Conservation (phyloP, 768 basidiomycete genomes). For the Gyrodon lividus region DNA sequence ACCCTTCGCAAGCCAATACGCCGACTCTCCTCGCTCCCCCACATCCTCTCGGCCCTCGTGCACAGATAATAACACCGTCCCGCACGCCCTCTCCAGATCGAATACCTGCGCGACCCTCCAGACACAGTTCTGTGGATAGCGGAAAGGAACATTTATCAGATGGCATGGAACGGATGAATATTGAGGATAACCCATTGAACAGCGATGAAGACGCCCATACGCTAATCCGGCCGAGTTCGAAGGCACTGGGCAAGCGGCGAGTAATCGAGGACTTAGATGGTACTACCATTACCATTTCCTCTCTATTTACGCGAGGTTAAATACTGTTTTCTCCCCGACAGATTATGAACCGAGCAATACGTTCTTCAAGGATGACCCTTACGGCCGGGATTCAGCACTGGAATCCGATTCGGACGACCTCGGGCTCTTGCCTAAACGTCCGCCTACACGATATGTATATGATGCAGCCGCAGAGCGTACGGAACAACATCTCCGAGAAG, state of each 20-base stretch:
- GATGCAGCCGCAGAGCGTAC: slow-evolving; percentile 88
- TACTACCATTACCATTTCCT: slow-evolving; percentile 26
- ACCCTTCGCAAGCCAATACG: slow-evolving; percentile 27
- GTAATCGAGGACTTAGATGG: slow-evolving; percentile 53
- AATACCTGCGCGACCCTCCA: slow-evolving; percentile 10
- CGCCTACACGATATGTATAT: slow-evolving; percentile 76
- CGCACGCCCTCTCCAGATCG: slow-evolving; percentile 73
- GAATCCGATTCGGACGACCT: slow-evolving; percentile 55
- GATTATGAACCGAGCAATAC: slow-evolving; percentile 57
- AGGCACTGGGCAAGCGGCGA: slow-evolving; percentile 83
- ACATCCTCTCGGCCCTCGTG: slow-evolving; percentile 72
- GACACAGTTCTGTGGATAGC: slow-evolving; percentile 25
- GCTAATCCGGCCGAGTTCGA: slow-evolving; percentile 72
- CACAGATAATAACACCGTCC: slow-evolving; percentile 45
- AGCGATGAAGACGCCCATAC: slow-evolving; percentile 34
- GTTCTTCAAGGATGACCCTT: slow-evolving; percentile 40
- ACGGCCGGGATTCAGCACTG: slow-evolving; percentile 31
- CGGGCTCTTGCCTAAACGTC: slow-evolving; percentile 37
- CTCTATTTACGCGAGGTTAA: neutral
- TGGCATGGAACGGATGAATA: slow-evolving; percentile 27
- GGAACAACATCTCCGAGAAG: slow-evolving; percentile 54
- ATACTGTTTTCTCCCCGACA: neutral
- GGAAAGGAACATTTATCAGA: slow-evolving; percentile 25
- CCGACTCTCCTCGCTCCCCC: slow-evolving; percentile 57
- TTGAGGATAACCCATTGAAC: slow-evolving; percentile 19